phyloP scores from a whole-genome alignment of 2,329 filamentous ascomycete species.

The Elsinoe batatas region DNA sequence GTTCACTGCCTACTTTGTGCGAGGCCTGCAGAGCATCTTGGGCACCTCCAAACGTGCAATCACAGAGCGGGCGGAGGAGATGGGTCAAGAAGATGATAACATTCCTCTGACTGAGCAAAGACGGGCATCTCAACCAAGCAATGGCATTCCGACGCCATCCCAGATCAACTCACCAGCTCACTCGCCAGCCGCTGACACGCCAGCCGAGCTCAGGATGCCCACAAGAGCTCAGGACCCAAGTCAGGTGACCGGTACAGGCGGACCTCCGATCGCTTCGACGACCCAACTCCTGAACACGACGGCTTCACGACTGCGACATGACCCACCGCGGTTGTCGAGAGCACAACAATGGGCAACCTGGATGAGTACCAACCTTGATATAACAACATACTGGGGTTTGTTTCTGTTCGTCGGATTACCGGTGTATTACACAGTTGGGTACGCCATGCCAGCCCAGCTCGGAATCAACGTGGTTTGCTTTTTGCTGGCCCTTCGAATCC shows the following conservation, averaged over 20 bases:
- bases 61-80: constrained; percentile 44
- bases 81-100: constrained; percentile 35
- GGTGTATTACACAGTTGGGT: constrained; percentile 44
- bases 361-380: constrained; percentile 39
- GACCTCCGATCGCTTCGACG: constrained; percentile 17
- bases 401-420: constrained; percentile 46
- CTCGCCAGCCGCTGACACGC: neutral
- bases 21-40: constrained; percentile 42
- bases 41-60: constrained; percentile 45
- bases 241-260: constrained; percentile 19
- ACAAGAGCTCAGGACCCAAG: constrained; percentile 20
- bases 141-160: neutral
- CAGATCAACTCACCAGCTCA: neutral
- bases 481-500: constrained; percentile 41
- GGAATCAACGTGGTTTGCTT: constrained; percentile 44
- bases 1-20: constrained; percentile 45
- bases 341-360: constrained; percentile 42
- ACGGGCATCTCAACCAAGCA: constrained; percentile 10
- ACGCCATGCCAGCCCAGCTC: constrained; percentile 40
- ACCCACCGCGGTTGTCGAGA: constrained; percentile 36
- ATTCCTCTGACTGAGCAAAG: constrained; percentile 36
- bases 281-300: neutral
- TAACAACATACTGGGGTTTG: constrained; percentile 35
- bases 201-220: constrained; percentile 17
- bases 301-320: constrained; percentile 27